Conservation (phyloP, 2,329 filamentous ascomycete genomes). For the Lecanicillium sp. region DNA sequence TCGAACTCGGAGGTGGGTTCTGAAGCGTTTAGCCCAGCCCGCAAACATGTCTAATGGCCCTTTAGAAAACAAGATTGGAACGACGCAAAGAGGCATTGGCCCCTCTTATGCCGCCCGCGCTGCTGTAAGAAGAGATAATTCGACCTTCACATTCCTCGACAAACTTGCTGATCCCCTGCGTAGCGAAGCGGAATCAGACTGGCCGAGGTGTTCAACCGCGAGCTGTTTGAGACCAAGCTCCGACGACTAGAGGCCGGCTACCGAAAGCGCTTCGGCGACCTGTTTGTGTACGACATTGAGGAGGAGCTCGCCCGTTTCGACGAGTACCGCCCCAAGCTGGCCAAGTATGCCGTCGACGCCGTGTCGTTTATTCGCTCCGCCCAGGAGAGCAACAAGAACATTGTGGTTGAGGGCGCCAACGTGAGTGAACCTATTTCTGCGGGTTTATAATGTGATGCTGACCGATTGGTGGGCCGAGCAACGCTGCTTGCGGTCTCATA, state of each 20-base stretch:
- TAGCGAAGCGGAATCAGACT: conserved; percentile 59
- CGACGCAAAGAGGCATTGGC: conserved; percentile 27
- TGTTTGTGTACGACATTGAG: conserved; percentile 59
- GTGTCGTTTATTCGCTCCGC: conserved; percentile 55
- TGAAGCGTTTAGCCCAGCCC: neutral
- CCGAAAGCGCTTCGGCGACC: conserved; percentile 61
- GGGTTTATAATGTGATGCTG: conserved; percentile 7
- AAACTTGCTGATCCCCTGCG: neutral
- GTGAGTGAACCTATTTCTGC: conserved; percentile 26
- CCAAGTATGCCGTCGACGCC: conserved; percentile 58
- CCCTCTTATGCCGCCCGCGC: conserved; percentile 20
- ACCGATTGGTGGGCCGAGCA: conserved; percentile 23
- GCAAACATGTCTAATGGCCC: conserved; percentile 2
- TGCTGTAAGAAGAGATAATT: conserved; percentile 10
- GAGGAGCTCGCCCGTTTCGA: conserved; percentile 59
- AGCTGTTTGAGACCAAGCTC: conserved; percentile 59
- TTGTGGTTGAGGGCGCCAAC: conserved; percentile 60
- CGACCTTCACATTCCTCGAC: conserved; percentile 9
- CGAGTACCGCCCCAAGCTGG: conserved; percentile 48
- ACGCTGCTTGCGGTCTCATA: conserved; percentile 13
- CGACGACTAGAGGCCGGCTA: conserved; percentile 49
- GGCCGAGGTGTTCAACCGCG: conserved; percentile 59
- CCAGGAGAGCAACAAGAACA: conserved; percentile 49
- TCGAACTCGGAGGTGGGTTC: conserved; percentile 32
- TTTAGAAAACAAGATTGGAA: conserved; percentile 21